phyloP scores from a whole-genome alignment of 257 asterid genomes.

The Coffea canephora region DNA sequence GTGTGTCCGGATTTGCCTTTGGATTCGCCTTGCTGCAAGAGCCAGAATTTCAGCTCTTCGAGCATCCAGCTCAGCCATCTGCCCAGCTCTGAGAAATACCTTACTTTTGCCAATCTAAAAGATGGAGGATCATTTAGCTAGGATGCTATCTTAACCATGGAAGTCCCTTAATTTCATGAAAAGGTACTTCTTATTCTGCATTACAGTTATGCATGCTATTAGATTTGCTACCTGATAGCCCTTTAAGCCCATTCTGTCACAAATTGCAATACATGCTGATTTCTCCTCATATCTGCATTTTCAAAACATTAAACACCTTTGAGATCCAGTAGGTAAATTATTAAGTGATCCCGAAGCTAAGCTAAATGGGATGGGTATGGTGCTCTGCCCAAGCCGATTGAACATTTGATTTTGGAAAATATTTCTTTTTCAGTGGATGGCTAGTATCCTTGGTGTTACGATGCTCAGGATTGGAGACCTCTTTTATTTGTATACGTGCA shows the following conservation, averaged over 20 bases:
- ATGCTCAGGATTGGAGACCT: neutral
- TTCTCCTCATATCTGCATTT: constrained; percentile 74
- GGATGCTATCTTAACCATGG: neutral
- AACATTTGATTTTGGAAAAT: neutral
- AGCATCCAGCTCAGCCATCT: constrained; percentile 97
- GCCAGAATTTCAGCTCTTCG: constrained; percentile 84
- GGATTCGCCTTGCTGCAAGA: constrained; percentile 71
- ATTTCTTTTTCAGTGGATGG: neutral
- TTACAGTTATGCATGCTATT: neutral
- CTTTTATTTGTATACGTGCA: neutral
- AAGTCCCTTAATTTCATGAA: constrained; percentile 8
- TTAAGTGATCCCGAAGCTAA: neutral
- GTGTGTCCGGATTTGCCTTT: constrained; percentile 81
- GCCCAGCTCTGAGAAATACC: constrained; percentile 96
- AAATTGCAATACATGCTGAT: constrained; percentile 68
- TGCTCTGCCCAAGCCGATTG: too few relatives aligned
- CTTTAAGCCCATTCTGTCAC: constrained; percentile 76
- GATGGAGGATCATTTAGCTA: constrained; percentile 8
- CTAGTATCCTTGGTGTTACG: neutral
- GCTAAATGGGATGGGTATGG: neutral
- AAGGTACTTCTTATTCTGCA: constrained; percentile 14
- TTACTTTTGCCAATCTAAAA: constrained; percentile 86
- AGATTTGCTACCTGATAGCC: constrained; percentile 71
- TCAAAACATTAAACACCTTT: neutral
- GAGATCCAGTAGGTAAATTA: neutral